Evolutionary conservation across 495 filamentous ascomycete genomes (phyloP), one percentile per base, ranked within the genome.

Genomic region (Cenococcum geophilum): DNA sequence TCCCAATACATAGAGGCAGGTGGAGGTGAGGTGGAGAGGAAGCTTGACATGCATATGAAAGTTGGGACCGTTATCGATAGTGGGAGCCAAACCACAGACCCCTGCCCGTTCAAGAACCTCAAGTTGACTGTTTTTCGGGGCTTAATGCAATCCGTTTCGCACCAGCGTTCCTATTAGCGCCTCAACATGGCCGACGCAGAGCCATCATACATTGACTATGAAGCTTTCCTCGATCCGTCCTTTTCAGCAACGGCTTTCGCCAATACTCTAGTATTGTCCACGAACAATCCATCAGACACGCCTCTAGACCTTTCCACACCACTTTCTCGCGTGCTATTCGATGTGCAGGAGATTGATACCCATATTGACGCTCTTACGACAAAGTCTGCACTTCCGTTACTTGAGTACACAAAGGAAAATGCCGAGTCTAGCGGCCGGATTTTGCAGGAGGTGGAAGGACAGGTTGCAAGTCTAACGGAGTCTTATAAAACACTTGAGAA

Each of bases 321-420:
- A 2, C 82, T 97, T 37, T 96, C 92, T 1, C 83, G 89, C 51
- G 93, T 97, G 12, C 82, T 97, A 18, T 99, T 99, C 74, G 93
- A 99, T 74, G 83, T 95, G 16, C 93, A 99, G 72, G 93, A 97
- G 73, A 86, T 99, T 61, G 92, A 97, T 74, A 95, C 91, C 0
- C 90, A 96, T 70, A 96, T 97, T 63, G 87, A 97, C 74, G 79
- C 80, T 18, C 81, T 99, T 23, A 95, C 92, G 48, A 93, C 89
- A 51, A 84, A 86, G 66, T 87, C 88, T 51, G 89, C 95, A 14
- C 77, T 92, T 6, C 88, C 91, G 0, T 78, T 97, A n/a, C 81
- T 97, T 25, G 77, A 83, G 18, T 81, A 95, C 74, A 93, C 90
- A 25, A 79, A 83, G 61, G 77, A 80, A 51, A 87, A 92, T 64